Evolutionary conservation across 2,329 filamentous ascomycete species (phyloP), one percentile per base, ranked within the genome.

Genomic region (Gnomoniopsis smithogilvyi): DNA sequence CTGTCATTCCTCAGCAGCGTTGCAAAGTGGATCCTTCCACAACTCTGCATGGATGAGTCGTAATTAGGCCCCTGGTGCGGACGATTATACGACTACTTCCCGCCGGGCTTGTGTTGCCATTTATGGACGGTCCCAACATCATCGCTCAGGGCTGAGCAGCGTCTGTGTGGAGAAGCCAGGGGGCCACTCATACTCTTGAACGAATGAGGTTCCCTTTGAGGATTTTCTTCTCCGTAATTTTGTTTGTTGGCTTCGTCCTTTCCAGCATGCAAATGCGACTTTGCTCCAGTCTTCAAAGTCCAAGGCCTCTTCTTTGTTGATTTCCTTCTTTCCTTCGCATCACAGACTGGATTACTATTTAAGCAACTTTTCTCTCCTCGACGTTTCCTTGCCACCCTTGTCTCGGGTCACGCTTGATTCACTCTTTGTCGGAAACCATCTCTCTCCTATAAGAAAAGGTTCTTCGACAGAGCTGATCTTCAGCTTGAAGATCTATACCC

Each of bases 1-100:
- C 36, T 46, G 58, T 60, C 58, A 49, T 54, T 22, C 58, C 51
- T 51, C 54, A 34, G 34, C 54, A 48, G 33, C 53, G 54, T 48
- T 21, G 34, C 43, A 26, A 58, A 50, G 58, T 60, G 58, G 58
- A 36, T n/a, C 45, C 43, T 48, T 30, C 26, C 26, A 30, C 26
- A 30, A 30, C 26, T 30, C 4, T 30, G 26, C 26, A 30, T 30
- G 26, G 26, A 8, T 30, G 4, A 30, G n/a, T n/a, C n/a, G n/a
- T n/a, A n/a, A n/a, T n/a, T n/a, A n/a, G n/a, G n/a, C n/a, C n/a
- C n/a, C n/a, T n/a, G n/a, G n/a, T n/a, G n/a, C n/a, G n/a, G n/a
- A 30, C 4, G 26, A 30, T 30, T 30, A 30, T 8, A 30, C 50
- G 43, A 26, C 22, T 56, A 14, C 36, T 14, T 3, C 36, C 36